Conservation (phyloP, 768 basidiomycete species). For the Boletus reticulatus region DNA sequence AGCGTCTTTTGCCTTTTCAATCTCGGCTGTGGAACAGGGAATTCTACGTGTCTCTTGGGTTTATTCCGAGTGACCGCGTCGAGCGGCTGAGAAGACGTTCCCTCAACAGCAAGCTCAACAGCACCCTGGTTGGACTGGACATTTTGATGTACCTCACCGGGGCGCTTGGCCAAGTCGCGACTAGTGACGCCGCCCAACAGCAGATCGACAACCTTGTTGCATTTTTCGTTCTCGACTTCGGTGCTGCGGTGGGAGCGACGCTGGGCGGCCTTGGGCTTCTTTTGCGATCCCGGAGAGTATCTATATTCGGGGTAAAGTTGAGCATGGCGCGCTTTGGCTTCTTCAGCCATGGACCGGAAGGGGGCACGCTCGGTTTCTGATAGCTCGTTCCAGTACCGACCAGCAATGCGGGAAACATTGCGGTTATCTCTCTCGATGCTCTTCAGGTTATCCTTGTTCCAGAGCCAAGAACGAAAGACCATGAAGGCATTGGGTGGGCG, state of each 20-base stretch:
- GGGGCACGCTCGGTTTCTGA: conserved; percentile 41
- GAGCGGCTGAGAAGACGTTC: not conserved
- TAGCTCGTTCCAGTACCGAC: conserved; percentile 63
- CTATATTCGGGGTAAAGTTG: conserved; percentile 57
- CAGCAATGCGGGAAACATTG: conserved; percentile 68
- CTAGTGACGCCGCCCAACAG: conserved; percentile 35
- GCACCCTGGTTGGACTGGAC: not conserved
- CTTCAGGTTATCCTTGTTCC: conserved; percentile 49
- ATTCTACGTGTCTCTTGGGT: conserved; percentile 8
- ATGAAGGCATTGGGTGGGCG: conserved; percentile 88
- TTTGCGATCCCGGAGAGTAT: conserved; percentile 49
- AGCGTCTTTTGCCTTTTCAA: conserved; percentile 5
- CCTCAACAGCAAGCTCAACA: not conserved
- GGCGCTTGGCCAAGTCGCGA: conserved; percentile 25
- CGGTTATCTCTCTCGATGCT: conserved; percentile 67
- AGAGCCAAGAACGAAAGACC: conserved; percentile 70
- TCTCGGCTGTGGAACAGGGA: conserved; percentile 1
- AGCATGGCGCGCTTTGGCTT: conserved; percentile 47
- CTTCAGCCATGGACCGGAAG: conserved; percentile 47
- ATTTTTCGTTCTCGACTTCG: conserved; percentile 38
- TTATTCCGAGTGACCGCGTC: not conserved
- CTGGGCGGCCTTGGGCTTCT: conserved; percentile 26
- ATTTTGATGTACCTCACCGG: conserved; percentile 8
- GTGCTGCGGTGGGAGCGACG: conserved; percentile 34
- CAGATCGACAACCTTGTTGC: conserved; percentile 37